Evolutionary conservation across 768 basidiomycete genomes (phyloP).

Genomic region (Termitomyces sp.): DNA sequence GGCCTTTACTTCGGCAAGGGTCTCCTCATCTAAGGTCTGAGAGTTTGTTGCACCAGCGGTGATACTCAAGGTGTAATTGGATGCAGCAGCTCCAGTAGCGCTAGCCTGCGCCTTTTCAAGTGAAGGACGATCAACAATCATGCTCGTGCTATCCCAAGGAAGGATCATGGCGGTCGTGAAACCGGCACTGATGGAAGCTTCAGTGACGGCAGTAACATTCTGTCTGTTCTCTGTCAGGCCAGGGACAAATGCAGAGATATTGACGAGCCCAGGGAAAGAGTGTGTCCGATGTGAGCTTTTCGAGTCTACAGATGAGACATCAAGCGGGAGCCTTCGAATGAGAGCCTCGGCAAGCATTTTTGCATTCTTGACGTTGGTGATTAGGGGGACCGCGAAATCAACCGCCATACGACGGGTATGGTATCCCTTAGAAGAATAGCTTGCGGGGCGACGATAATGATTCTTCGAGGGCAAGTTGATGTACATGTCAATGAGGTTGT

Average conservation of each 20-base stretch:
- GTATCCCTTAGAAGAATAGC: conserved; percentile 96
- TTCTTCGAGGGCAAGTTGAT: conserved; percentile 99
- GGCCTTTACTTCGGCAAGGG: conserved; percentile 74
- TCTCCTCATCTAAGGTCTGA: conserved; percentile 60
- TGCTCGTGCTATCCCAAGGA: conserved; percentile 56
- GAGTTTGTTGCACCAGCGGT: conserved; percentile 69
- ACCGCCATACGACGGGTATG: conserved; percentile 97
- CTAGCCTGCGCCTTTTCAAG: conserved; percentile 68
- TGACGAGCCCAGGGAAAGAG: conserved; percentile 88
- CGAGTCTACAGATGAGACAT: conserved; percentile 86
- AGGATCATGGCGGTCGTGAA: conserved; percentile 83
- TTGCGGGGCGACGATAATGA: conserved; percentile 93
- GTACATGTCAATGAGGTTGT: conserved; percentile 98
- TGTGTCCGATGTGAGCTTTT: conserved; percentile 92
- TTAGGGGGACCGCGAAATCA: conserved; percentile 94
- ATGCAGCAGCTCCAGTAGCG: conserved; percentile 60
- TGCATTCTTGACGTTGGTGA: conserved; percentile 98
- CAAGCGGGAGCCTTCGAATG: conserved; percentile 82
- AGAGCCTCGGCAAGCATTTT: conserved; percentile 94
- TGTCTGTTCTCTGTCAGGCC: conserved; percentile 48
- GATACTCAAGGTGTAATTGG: conserved; percentile 84
- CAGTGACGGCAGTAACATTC: conserved; percentile 63
- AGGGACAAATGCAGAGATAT: conserved; percentile 84
- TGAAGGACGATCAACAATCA: conserved; percentile 60
- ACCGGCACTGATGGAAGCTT: conserved; percentile 83